phyloP scores from a whole-genome alignment of 2,329 filamentous ascomycete genomes.

The Ceratocystis destructans region DNA sequence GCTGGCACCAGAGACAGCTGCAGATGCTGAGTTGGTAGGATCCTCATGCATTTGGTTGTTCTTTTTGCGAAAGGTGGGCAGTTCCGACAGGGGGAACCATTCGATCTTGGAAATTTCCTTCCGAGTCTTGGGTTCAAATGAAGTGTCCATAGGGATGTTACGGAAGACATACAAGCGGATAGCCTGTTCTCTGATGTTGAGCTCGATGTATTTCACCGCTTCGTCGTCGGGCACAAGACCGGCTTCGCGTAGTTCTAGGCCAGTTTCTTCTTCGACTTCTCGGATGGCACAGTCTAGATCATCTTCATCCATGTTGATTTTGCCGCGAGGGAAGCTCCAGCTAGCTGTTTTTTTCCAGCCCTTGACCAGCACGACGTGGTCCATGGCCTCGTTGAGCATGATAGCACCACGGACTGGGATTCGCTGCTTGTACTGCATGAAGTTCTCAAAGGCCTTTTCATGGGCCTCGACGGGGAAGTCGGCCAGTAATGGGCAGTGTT shows the following conservation, averaged over 20 bases:
- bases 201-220: constrained; percentile 69
- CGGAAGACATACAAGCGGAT: constrained; percentile 86
- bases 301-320: constrained; percentile 95
- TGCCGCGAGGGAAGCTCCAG: constrained; percentile 94
- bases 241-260: constrained; percentile 64
- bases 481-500: constrained; percentile 80
- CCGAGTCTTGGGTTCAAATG: constrained; percentile 78
- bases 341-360: constrained; percentile 95
- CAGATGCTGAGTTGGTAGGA: constrained; percentile 22
- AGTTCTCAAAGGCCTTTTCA: constrained; percentile 75
- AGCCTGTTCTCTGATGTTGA: constrained; percentile 84
- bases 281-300: constrained; percentile 87
- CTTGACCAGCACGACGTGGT: constrained; percentile 82
- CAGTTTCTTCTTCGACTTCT: constrained; percentile 94
- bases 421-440: constrained; percentile 84
- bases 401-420: constrained; percentile 92
- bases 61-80: constrained; percentile 70
- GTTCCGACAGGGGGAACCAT: constrained; percentile 83
- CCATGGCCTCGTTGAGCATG: constrained; percentile 86
- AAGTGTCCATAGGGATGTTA: constrained; percentile 70
- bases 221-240: constrained; percentile 60
- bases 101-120: constrained; percentile 97
- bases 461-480: constrained; percentile 66
- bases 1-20: constrained; percentile 36
- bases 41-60: constrained; percentile 24